Percentiles rank a stretch among this genome's conserved stretches.
phyloP scores from a whole-genome alignment of 2,329 filamentous ascomycete genomes.

The Talaromyces sp. region DNA sequence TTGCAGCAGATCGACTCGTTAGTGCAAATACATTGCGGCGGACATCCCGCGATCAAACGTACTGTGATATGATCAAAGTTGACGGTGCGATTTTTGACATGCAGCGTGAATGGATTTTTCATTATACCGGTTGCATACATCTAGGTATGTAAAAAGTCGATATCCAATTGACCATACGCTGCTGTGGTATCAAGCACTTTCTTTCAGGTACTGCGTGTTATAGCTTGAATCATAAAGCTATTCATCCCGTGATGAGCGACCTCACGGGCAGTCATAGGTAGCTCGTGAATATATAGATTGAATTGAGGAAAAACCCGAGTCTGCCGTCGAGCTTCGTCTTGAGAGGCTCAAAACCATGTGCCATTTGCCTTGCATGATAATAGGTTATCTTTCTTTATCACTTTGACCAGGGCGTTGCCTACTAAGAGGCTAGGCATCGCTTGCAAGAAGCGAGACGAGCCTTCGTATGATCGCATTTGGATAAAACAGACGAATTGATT shows the following conservation, averaged over 20 bases:
- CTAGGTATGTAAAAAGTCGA: not conserved
- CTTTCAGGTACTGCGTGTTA: not conserved
- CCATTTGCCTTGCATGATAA: not conserved
- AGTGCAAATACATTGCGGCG: not conserved
- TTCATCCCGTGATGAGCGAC: not conserved
- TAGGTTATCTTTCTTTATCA: not conserved
- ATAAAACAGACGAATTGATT: conserved; percentile 4
- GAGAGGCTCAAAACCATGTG: conserved; percentile 4
- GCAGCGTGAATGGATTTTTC: conserved; percentile 19
- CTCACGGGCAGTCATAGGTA: not conserved
- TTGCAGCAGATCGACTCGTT: not conserved
- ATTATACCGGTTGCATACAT: not conserved
- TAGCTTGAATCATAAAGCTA: not conserved
- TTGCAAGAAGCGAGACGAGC: not conserved
- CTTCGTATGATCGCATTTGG: not conserved
- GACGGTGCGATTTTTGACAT: conserved; percentile 21
- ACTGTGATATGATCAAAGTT: conserved; percentile 22
- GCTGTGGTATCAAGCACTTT: not conserved
- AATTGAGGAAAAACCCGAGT: not conserved
- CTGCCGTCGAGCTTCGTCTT: not conserved
- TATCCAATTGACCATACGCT: not conserved
- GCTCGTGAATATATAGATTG: not conserved
- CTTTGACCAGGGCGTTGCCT: not conserved
- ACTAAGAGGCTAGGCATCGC: conserved; percentile 1
- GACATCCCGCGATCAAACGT: not conserved